Conservation (phyloP, 164 flowering plant species). For the Chloranthus sessilifolius region DNA sequence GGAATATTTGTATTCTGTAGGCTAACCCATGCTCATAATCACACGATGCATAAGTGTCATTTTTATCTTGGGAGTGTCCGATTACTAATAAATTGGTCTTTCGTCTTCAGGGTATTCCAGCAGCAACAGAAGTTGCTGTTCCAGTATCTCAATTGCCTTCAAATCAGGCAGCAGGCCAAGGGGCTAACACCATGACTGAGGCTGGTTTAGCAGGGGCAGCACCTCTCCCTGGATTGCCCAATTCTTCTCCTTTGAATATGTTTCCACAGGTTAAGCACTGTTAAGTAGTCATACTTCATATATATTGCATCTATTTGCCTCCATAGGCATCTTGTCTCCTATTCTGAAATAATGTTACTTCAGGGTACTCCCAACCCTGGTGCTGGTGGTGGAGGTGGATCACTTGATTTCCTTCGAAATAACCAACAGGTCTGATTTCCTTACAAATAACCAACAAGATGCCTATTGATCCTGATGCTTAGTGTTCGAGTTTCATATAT, state of each 20-base stretch:
- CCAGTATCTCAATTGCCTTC: constrained; percentile 1
- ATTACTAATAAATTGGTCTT: constrained; percentile 12
- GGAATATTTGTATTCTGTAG: constrained; percentile 87
- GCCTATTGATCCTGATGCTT: too few species aligned
- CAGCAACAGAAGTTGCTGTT: constrained; percentile 5
- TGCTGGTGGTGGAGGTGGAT: constrained; percentile 1
- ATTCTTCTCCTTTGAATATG: constrained; percentile 2
- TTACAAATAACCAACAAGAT: too few species aligned
- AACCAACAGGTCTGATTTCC: constrained; percentile 1
- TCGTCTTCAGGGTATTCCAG: constrained; percentile 5
- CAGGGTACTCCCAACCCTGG: constrained; percentile 2
- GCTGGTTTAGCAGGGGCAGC: background rate
- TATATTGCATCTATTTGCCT: background rate
- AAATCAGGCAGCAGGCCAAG: background rate
- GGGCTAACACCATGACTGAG: background rate
- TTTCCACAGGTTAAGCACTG: constrained; percentile 2
- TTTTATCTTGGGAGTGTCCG: constrained; percentile 2
- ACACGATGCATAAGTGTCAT: background rate
- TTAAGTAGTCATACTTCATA: background rate
- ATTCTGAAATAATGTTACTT: background rate
- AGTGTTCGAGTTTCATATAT: background rate
- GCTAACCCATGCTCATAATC: background rate
- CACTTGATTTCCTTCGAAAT: constrained; percentile 8
- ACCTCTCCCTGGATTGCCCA: background rate
- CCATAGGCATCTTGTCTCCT: background rate